Conservation (phyloP, 805 yeast genomes). For the Wickerhamomyces bovis region DNA sequence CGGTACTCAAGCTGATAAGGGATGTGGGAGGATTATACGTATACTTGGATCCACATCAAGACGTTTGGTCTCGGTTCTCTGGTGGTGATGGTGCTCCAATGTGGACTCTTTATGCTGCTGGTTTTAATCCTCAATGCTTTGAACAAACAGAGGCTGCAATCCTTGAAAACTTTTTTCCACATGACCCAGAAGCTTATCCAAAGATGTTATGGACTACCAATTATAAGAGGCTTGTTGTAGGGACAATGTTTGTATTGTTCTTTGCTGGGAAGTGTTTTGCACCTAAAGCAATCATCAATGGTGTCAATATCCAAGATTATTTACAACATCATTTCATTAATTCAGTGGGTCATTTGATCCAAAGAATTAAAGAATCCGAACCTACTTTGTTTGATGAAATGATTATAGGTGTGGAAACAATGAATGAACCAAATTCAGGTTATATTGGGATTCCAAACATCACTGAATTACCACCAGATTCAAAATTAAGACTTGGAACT, state of each 20-base stretch:
- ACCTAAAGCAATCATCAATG: conserved; percentile 69
- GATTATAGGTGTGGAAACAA: conserved; percentile 73
- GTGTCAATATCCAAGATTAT: conserved; percentile 69
- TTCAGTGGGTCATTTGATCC: conserved; percentile 45
- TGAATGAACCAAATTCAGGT: conserved; percentile 85
- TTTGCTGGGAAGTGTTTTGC: conserved; percentile 74
- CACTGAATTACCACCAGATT: conserved; percentile 46
- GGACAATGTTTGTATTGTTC: conserved; percentile 80
- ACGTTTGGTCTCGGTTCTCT: conserved; percentile 82
- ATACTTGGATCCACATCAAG: conserved; percentile 87
- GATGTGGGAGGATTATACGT: conserved; percentile 70
- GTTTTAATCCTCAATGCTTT: conserved; percentile 74
- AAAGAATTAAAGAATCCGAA: conserved; percentile 31
- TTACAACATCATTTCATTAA: conserved; percentile 57
- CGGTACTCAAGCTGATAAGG: conserved; percentile 51
- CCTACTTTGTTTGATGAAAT: conserved; percentile 42
- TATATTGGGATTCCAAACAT: conserved; percentile 59
- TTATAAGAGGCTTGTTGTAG: conserved; percentile 66
- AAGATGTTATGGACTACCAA: conserved; percentile 94
- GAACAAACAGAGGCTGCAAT: conserved; percentile 72
- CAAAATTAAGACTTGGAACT: conserved; percentile 69
- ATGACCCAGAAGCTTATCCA: conserved; percentile 43
- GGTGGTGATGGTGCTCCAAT: conserved; percentile 95
- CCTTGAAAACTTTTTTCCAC: conserved; percentile 52
- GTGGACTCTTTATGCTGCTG: conserved; percentile 90